Base-by-base conservation (phyloP, 1,139 yeast species). In the Taphrina pruni region DNA sequence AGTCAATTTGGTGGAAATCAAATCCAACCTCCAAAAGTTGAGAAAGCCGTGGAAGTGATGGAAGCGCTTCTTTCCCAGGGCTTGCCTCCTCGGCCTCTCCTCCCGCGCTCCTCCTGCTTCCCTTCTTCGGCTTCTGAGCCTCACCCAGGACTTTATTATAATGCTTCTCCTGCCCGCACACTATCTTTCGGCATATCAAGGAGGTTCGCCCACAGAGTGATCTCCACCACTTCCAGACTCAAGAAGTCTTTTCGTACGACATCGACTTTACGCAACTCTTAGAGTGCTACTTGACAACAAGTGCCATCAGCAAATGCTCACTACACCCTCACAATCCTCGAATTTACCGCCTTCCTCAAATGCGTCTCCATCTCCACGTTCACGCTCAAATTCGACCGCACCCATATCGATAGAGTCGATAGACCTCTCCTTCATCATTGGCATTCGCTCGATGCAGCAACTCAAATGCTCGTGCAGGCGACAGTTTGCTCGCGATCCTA, bases 401-500 rank as follows among this genome's bases (percentile, higher is more conserved):
- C 54, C 54, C 8, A 7, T 45, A 43, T 38, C 43, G 12, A 58
- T 58, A 20, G 54, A 58, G 26, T 26, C 62, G 32, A 43, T 45
- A 7, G 62, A 58, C 45, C 39, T 58, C 39, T 58, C 62, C 17
- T 64, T 64, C 61, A 54, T 64, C 67, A 36, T 46, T 17, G 67
- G 67, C 39, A 11, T 64, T 1, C 67, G 67, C 35, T 55, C 58
- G 11, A 8, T 64, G 39, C 58, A 55, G 17, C 67, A 64, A n/a
- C 67, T 64, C 48, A 64, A 64, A 36, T 64, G 67, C 48, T 52
- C 61, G 14, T 64, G 67, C 36, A 32, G 67, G 9, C 67, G 67
- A 12, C 67, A 55, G 35, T 64, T 14, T 26, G 54, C 61, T 11
- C 67, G 67, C 46, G 67, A 64, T 46, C 67, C 67, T 11, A 35